These are phyloP conservation scores for Escallonia rubra DNA, from an alignment of 129 eudicot species.

Conservation along the genomic window DNA sequence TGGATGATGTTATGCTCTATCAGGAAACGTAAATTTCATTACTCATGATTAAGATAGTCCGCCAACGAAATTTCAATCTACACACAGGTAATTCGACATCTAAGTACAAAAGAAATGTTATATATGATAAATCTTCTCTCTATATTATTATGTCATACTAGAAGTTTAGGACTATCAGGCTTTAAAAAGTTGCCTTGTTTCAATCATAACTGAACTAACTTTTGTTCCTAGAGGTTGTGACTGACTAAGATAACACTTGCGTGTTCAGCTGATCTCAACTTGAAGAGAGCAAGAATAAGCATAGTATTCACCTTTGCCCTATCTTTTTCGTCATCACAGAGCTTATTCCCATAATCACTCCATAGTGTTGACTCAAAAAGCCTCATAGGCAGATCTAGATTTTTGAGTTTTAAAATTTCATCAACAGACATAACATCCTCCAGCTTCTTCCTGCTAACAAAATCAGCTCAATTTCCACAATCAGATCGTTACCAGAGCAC, in stretches of 20 bases:
- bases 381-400: slow-evolving; percentile 9
- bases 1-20: no score
- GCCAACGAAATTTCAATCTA: no score
- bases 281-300: slow-evolving; percentile 1
- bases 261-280: no score
- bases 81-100: neutral
- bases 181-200: no score
- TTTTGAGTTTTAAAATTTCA: slow-evolving; percentile 20
- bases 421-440: slow-evolving; percentile 35
- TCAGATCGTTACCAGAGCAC: neutral
- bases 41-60: no score
- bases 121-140: no score
- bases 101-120: no score
- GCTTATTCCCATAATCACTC: slow-evolving; percentile 4
- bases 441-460: slow-evolving; percentile 36
- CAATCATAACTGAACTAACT: neutral
- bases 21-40: no score
- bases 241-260: no score
- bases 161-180: no score
- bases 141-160: no score
- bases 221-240: neutral
- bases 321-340: no score
- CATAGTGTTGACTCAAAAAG: slow-evolving; percentile 7
- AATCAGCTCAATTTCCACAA: slow-evolving; percentile 3
- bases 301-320: slow-evolving; percentile 14